These are phyloP conservation scores for Phaseolus lunatus DNA, from an alignment of 306 rosid species.

Conservation along the genomic window DNA sequence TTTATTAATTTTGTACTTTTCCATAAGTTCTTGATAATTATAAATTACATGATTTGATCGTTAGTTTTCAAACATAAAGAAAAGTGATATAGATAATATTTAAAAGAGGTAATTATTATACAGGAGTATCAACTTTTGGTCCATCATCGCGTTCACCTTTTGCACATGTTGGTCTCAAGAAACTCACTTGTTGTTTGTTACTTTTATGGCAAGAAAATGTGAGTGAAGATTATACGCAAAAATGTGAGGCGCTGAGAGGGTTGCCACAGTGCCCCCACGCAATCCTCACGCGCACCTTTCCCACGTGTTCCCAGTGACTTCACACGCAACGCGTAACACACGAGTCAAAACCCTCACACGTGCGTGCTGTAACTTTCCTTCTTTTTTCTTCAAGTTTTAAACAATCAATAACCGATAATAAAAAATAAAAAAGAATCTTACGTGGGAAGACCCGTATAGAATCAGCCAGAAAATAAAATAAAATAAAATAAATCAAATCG, in stretches of 20 bases:
- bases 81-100: no score
- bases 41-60: not conserved
- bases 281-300: conserved; percentile 42
- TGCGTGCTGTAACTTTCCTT: conserved; percentile 35
- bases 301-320: conserved; percentile 12
- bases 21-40: not conserved
- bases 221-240: conserved; percentile 7
- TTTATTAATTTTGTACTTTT: no score
- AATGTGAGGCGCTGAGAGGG: conserved; percentile 5
- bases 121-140: no score
- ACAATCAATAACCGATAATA: not conserved
- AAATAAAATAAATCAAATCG: not conserved
- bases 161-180: not conserved
- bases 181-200: not conserved
- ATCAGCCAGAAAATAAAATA: conserved; percentile 28
- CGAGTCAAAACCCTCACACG: conserved; percentile 20
- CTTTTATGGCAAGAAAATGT: conserved; percentile 14
- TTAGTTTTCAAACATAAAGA: no score
- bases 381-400: not conserved
- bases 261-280: conserved; percentile 37
- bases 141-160: not conserved
- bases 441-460: conserved; percentile 33
- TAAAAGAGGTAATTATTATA: no score
- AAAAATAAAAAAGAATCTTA: conserved; percentile 7
- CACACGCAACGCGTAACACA: conserved; percentile 39